Evolutionary conservation across 1,139 yeast species (phyloP).

Genomic region (Saccharomyces hybrid): DNA sequence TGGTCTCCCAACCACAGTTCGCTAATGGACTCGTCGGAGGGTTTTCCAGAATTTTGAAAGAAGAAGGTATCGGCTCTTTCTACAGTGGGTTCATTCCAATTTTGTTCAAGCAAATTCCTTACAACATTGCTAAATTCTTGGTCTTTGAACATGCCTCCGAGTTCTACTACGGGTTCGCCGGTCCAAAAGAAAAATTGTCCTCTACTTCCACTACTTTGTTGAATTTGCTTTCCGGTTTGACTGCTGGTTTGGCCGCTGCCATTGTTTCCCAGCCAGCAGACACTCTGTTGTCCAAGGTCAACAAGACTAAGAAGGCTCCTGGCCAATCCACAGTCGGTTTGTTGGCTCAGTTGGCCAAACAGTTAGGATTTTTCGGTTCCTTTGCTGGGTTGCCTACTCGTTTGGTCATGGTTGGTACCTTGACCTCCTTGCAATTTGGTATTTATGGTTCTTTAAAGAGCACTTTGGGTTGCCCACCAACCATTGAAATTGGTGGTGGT

Average conservation of each 20-base stretch:
- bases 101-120: conserved; percentile 86
- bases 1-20: conserved; percentile 81
- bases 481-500: conserved; percentile 48
- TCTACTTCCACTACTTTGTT: conserved; percentile 49
- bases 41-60: conserved; percentile 71
- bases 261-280: conserved; percentile 88
- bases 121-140: conserved; percentile 84
- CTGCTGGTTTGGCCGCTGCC: conserved; percentile 88
- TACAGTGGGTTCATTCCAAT: conserved; percentile 91
- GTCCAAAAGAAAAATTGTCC: conserved; percentile 63
- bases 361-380: conserved; percentile 77
- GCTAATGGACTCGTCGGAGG: conserved; percentile 85
- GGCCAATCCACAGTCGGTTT: conserved; percentile 82
- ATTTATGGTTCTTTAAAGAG: conserved; percentile 76
- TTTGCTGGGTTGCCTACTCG: conserved; percentile 87
- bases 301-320: conserved; percentile 89
- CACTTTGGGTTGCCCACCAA: conserved; percentile 70
- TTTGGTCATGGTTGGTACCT: conserved; percentile 87
- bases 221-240: conserved; percentile 76
- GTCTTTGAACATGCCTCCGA: conserved; percentile 85
- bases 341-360: conserved; percentile 71
- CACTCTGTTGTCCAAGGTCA: conserved; percentile 80
- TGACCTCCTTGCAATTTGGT: conserved; percentile 84
- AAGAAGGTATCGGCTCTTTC: conserved; percentile 82
- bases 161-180: conserved; percentile 55